These are phyloP conservation scores for Xylaria sp. DNA, from an alignment of 2,329 filamentous ascomycete species.

Conservation along the genomic window DNA sequence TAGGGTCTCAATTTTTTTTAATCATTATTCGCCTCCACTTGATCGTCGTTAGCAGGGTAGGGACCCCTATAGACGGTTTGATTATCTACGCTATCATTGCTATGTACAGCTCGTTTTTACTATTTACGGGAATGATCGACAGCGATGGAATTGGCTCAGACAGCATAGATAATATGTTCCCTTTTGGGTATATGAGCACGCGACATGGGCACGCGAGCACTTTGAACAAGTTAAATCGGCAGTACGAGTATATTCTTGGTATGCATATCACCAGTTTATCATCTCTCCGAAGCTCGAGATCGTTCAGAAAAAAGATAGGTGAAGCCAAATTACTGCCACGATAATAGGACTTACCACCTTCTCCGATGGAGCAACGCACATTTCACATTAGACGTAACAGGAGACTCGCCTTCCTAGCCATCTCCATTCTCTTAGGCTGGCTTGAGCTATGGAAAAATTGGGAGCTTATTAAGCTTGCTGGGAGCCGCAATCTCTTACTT, in stretches of 20 bases:
- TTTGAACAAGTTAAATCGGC: constrained; percentile 1
- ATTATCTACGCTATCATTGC: constrained; percentile 18
- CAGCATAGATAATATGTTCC: constrained; percentile 1
- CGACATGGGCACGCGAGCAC: constrained; percentile 25
- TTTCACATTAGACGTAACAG: constrained; percentile 41
- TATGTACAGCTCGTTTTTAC: constrained; percentile 3
- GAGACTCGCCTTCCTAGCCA: constrained; percentile 39
- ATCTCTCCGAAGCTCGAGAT: neutral
- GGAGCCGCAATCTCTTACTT: constrained; percentile 4
- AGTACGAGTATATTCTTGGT: constrained; percentile 13
- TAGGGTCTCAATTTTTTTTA: neutral
- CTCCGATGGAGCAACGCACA: constrained; percentile 43
- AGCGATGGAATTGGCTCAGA: neutral
- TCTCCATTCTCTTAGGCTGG: constrained; percentile 26
- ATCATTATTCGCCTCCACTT: constrained; percentile 1
- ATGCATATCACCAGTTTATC: constrained; percentile 5
- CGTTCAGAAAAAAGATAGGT: constrained; percentile 16
- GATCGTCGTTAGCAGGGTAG: too few species aligned
- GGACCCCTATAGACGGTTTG: constrained; percentile 6
- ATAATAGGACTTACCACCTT: constrained; percentile 20
- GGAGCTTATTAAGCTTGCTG: constrained; percentile 16
- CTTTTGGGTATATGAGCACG: constrained; percentile 27
- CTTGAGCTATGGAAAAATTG: constrained; percentile 31
- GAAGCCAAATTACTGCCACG: constrained; percentile 16
- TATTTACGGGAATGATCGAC: constrained; percentile 16